Evolutionary conservation across 164 flowering plant species (phyloP).

Genomic region (Cinnamomum chago): DNA sequence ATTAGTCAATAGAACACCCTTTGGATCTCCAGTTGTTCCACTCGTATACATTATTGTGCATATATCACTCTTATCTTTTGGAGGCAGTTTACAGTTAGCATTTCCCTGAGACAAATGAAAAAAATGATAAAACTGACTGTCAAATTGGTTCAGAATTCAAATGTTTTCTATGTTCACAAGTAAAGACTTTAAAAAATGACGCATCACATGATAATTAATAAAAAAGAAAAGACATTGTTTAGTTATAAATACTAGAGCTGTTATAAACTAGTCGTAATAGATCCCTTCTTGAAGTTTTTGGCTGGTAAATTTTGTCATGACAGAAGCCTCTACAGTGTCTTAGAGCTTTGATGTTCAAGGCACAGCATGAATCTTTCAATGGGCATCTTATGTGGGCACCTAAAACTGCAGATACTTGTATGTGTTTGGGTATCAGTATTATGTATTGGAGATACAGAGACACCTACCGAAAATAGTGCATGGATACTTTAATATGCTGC

Average conservation of each 20-base stretch:
- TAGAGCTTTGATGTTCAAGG: not conserved
- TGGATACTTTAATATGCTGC: not conserved
- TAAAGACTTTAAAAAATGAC: not conserved
- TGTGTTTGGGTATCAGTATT: not conserved
- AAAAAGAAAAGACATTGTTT: not conserved
- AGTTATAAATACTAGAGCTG: not conserved
- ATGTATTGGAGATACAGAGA: not conserved
- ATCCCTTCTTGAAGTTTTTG: not conserved
- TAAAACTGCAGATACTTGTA: not conserved
- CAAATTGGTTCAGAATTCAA: too few relatives aligned
- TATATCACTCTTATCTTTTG: slow-evolving; percentile 49
- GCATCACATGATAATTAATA: not conserved
- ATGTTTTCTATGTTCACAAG: too few relatives aligned
- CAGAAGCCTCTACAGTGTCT: not conserved
- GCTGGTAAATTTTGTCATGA: not conserved
- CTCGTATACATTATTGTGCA: slow-evolving; percentile 97
- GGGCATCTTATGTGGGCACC: not conserved
- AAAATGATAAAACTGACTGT: too few relatives aligned
- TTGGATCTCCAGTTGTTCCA: slow-evolving; percentile 99
- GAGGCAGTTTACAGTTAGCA: slow-evolving; percentile 54
- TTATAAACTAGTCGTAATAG: too few relatives aligned
- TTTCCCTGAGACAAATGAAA: slow-evolving; percentile 42
- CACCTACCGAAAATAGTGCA: not conserved
- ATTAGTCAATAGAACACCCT: slow-evolving; percentile 78
- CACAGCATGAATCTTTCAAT: not conserved